phyloP scores from a whole-genome alignment of 345 rosid species.

The Sonneratia alba region DNA sequence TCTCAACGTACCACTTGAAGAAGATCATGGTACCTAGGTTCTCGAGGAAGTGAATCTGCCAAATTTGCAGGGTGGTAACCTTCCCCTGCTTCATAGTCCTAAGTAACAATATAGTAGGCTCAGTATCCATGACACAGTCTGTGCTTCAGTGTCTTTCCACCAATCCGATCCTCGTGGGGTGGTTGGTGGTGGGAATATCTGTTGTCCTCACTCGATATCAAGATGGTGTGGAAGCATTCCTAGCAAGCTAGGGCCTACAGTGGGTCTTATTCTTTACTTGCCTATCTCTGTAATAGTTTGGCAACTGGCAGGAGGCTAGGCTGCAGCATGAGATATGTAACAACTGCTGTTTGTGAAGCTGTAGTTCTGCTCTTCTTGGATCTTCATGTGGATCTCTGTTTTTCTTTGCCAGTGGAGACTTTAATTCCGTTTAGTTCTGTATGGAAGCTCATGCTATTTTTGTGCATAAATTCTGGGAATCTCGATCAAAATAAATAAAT shows the following conservation, averaged over 20 bases:
- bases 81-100: background rate
- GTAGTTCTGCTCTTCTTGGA: background rate
- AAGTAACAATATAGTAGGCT: background rate
- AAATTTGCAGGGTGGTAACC: background rate
- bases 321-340: too few species aligned
- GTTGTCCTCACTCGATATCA: background rate
- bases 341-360: background rate
- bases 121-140: background rate
- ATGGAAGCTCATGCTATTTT: too few species aligned
- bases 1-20: slow-evolving; percentile 49
- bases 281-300: background rate
- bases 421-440: background rate
- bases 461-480: too few species aligned
- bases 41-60: background rate
- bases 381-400: background rate
- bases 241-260: background rate
- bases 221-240: background rate
- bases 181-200: background rate
- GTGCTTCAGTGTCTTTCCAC: background rate
- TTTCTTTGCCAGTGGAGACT: background rate
- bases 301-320: background rate
- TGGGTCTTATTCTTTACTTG: background rate
- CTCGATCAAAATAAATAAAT: too few species aligned
- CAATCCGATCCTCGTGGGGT: background rate
- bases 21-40: slow-evolving; percentile 12